Base-by-base conservation (phyloP, 2,329 filamentous ascomycete species). In the Talaromyces funiculosus region DNA sequence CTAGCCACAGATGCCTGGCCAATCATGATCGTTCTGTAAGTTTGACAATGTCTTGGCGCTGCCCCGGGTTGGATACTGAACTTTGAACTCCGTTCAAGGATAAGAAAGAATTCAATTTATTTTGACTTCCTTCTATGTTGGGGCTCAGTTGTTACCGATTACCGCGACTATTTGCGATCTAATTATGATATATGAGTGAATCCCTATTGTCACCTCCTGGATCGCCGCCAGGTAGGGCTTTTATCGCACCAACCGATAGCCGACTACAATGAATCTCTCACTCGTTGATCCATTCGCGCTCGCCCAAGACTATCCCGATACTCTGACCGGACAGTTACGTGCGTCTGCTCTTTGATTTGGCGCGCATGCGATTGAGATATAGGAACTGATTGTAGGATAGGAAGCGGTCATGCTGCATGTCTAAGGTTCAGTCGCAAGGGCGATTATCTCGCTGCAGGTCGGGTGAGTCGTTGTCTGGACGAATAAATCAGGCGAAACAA, bases 371-470 rank as follows among this genome's bases (percentile, higher is more conserved):
- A 38, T 83, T 69, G 77, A 87, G 56, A 64, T 63, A 62, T 16
- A 64, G 35, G 57, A 29, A 60, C 35, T 62, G 26, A 62, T 43
- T n/a, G 20, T 26, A 12, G n/a, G 7, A 38, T 43, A 85, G 82
- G 80, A 68, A 84, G 81, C 69, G 85, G 86, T 53, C 84, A 86
- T 74, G 83, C 85, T 53, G 85, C 85, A 37, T 86, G 83, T 69
- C 79, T 87, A 62, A 90, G 93, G 66, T 99, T 99, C 82, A 97
- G 93, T 71, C 90, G 92, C 71, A 90, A 88, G 71, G 94, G 94
- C 75, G 93, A 99, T 76, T 92, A 94, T 68, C 86, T 99, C 64
- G 94, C 94, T 47, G 96, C 92, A 31, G 94, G 94, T 65, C 88
- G 94, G 71, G 90, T 92, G 74, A 63, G 75, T 70, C 66, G 47